Evolutionary conservation across 2,329 filamentous ascomycete species (phyloP).

Genomic region (Neofusicoccum parvum): DNA sequence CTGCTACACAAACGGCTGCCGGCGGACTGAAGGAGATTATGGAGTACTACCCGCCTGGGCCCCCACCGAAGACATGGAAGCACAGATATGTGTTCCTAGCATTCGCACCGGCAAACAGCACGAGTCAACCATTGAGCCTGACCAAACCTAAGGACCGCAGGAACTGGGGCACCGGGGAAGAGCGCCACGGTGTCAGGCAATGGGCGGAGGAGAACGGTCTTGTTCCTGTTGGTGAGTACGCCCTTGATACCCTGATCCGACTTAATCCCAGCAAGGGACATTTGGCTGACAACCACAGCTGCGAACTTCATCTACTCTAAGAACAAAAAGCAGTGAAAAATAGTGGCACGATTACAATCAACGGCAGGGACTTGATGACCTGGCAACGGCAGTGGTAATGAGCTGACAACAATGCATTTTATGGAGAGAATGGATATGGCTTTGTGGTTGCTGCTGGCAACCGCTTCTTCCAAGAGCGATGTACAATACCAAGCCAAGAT

Average conservation of each 20-base stretch:
- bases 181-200: conserved; percentile 52
- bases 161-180: conserved; percentile 58
- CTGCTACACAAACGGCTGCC: not conserved
- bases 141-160: conserved; percentile 52
- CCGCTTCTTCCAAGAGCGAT: not conserved
- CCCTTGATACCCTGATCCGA: not conserved
- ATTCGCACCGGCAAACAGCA: conserved; percentile 49
- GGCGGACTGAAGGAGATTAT: conserved; percentile 43
- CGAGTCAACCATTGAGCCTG: conserved; percentile 44
- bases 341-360: not conserved
- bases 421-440: not conserved
- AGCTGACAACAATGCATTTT: not conserved
- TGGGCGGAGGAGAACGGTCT: conserved; percentile 55
- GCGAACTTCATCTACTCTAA: conserved; percentile 52
- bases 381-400: not conserved
- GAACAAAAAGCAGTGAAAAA: conserved; percentile 50
- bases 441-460: not conserved
- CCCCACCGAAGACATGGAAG: conserved; percentile 58
- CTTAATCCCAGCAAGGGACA: not conserved
- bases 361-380: not conserved
- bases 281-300: conserved; percentile 26
- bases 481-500: not conserved
- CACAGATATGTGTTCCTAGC: conserved; percentile 61
- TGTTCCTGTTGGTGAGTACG: conserved; percentile 45
- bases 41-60: conserved; percentile 56